These are phyloP conservation scores for Onygena corvina DNA, from an alignment of 2,329 filamentous ascomycete species.

Conservation along the genomic window DNA sequence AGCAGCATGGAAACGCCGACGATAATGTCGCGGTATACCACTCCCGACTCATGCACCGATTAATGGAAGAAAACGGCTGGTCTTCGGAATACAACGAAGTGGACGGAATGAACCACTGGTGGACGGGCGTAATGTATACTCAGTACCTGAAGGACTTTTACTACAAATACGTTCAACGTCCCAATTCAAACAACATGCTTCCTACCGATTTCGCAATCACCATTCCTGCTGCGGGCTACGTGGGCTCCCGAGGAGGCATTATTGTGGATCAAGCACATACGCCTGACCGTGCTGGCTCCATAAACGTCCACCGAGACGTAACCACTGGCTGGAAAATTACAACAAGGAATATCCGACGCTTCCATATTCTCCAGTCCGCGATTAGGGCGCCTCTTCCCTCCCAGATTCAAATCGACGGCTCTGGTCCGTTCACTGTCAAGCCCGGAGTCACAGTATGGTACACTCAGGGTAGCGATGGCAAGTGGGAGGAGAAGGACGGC, in stretches of 20 bases:
- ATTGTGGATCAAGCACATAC: slow-evolving; percentile 39
- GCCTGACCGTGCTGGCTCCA: slow-evolving; percentile 41
- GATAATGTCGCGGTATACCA: slow-evolving; percentile 50
- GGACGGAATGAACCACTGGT: slow-evolving; percentile 40
- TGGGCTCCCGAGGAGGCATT: slow-evolving; percentile 42
- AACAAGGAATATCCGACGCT: slow-evolving; percentile 36
- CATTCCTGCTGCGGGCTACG: slow-evolving; percentile 42
- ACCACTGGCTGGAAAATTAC: slow-evolving; percentile 26
- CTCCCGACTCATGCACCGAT: slow-evolving; percentile 42
- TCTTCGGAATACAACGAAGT: slow-evolving; percentile 41
- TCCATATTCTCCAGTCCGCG: slow-evolving; percentile 22
- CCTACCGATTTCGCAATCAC: slow-evolving; percentile 36
- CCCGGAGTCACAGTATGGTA: slow-evolving; percentile 18
- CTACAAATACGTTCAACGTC: slow-evolving; percentile 17
- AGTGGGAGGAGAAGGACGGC: slow-evolving; percentile 17
- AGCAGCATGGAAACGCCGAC: slow-evolving; percentile 46
- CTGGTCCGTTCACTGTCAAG: slow-evolving; percentile 15
- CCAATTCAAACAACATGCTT: slow-evolving; percentile 11
- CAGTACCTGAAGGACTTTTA: slow-evolving; percentile 40
- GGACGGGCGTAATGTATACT: slow-evolving; percentile 45
- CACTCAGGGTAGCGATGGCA: slow-evolving; percentile 15
- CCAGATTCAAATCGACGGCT: slow-evolving; percentile 17
- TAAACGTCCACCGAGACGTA: slow-evolving; percentile 30
- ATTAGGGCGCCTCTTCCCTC: slow-evolving; percentile 11
- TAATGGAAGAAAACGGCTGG: slow-evolving; percentile 34